Percentiles rank a stretch among this genome's conserved stretches.
Evolutionary conservation across 2,329 filamentous ascomycete genomes (phyloP).

Genomic region (Alternaria tenuissima): DNA sequence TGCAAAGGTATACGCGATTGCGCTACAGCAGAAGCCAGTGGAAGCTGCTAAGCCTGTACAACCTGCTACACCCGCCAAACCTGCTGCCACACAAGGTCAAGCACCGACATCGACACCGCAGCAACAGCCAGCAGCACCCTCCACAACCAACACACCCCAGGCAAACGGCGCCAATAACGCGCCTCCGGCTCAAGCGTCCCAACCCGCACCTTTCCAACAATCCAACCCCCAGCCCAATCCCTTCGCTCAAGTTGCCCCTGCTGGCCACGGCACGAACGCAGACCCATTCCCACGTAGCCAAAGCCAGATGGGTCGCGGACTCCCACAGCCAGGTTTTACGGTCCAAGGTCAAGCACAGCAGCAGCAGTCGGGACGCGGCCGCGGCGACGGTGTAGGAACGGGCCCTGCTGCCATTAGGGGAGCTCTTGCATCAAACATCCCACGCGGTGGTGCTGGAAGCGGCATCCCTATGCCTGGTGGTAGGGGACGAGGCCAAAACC

Average conservation of each 20-base stretch:
- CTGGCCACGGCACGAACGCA: constrained; percentile 11
- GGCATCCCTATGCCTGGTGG: constrained; percentile 45
- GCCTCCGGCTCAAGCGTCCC: constrained; percentile 20
- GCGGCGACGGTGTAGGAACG: constrained; percentile 12
- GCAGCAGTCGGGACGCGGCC: constrained; percentile 22
- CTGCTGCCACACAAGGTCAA: constrained; percentile 13
- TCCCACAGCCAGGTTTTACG: constrained; percentile 38
- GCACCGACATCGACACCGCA: constrained; percentile 14
- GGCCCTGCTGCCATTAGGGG: constrained; percentile 42
- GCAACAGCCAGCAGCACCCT: constrained; percentile 20
- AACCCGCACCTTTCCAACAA: constrained; percentile 11
- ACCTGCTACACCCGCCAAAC: constrained; percentile 27
- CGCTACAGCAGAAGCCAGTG: constrained; percentile 67
- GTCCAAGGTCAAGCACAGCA: constrained; percentile 22
- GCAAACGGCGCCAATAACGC: constrained; percentile 20
- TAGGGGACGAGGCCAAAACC: constrained; percentile 28
- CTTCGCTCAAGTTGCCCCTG: constrained; percentile 20
- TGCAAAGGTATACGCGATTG: constrained; percentile 86
- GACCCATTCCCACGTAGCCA: constrained; percentile 27
- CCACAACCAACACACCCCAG: constrained; percentile 17
- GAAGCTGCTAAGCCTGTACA: constrained; percentile 25
- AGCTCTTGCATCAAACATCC: constrained; percentile 41
- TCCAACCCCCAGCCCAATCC: constrained; percentile 13
- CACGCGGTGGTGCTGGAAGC: constrained; percentile 38
- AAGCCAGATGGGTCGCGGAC: constrained; percentile 25